Base-by-base conservation (phyloP, 1,284 basidiomycete genomes). In the Gomphus bonarii region DNA sequence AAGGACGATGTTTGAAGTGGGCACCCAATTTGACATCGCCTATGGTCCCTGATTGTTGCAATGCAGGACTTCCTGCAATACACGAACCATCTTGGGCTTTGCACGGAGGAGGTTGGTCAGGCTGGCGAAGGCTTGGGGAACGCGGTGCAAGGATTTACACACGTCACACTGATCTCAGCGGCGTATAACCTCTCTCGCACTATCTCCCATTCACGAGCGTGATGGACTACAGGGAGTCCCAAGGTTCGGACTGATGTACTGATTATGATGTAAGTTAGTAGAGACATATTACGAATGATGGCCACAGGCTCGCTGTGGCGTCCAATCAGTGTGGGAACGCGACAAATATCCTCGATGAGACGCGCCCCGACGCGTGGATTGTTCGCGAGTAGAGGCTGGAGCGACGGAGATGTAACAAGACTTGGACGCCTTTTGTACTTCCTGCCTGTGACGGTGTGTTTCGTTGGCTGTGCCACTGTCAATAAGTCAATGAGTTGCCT, bases 131-230 rank as follows among this genome's bases (percentile, higher is more conserved):
- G 77, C 7, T 75, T 91, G 35, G 88, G 88, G 4, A 90, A 91
- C 62, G 84, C 86, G 3, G 87, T 90, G n/a, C 88, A 91, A 69
- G 88, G 88, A 22, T 91, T 91, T 69, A 91, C 88, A 83, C 87
- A 90, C 61, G 87, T 90, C 62, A 90, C 87, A 0, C 70, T 90
- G 57, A 90, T 90, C 59, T 89, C 87, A 2, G 87, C 87, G 1
- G 87, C 88, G 12, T 88, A 87, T 67, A 86, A 90, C 66, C 71
- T 90, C 16, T 89, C 86, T 38, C 78, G 85, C 64, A 88, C 86
- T 42, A 59, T 74, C 64, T 64, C 59, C 7, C 22, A 43, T 16
- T 40, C 25, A 7, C 43, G 44, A 11, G n/a, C 20, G 20, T 43
- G 25, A 25, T 48, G n/a, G 30, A 30, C 25, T 28, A 46, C 18